Base-by-base conservation (phyloP, 176 grass and related monocot genomes). In the Aechmea fasciata region DNA sequence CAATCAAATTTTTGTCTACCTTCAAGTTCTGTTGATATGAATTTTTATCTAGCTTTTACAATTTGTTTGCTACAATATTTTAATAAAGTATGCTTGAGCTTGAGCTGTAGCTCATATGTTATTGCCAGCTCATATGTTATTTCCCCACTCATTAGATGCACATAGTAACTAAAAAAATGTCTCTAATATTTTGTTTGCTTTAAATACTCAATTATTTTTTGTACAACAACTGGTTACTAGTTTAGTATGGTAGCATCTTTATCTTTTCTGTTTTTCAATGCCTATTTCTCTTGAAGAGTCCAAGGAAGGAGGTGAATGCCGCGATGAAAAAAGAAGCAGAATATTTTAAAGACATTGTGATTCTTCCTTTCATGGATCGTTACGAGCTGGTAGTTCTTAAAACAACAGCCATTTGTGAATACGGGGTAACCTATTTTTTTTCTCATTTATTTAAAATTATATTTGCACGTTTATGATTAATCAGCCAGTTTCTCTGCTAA, bases 301-400 rank as follows among this genome's bases (percentile, higher is more conserved):
- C 85, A 74, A 85, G 94, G 81, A 93, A 93, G 75, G 89, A 99
- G 76, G 81, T 93, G 75, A 99, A 99, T 64, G 89, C 82, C 73
- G 94, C 86, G 26, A 69, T 99, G 41, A 97, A 87, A 77, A 93
- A 85, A 82, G 94, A 97, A 76, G 86, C 87, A 9, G 87, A 97
- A 19, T 92, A 93, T 83, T 99, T 99, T 73, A 82, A 78, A 48
- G 94, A 93, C 26, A 69, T 93, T 68, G 79, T 93, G 17, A 93
- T 99, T 68, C 61, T 99, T 71, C 94, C 94, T 48, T 99, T 93
- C 47, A 79, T 99, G 12, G 89, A 93, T 66, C 89, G 77, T 48
- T 99, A 99, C 69, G 94, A 99, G 48, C 71, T 99, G 48, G 94
- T 93, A 63, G 94, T 99, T 77, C 94, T 99, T 52, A 99, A 99